These are phyloP conservation scores for Metarhizium album DNA, from an alignment of 2,329 filamentous ascomycete species.

Conservation along the genomic window DNA sequence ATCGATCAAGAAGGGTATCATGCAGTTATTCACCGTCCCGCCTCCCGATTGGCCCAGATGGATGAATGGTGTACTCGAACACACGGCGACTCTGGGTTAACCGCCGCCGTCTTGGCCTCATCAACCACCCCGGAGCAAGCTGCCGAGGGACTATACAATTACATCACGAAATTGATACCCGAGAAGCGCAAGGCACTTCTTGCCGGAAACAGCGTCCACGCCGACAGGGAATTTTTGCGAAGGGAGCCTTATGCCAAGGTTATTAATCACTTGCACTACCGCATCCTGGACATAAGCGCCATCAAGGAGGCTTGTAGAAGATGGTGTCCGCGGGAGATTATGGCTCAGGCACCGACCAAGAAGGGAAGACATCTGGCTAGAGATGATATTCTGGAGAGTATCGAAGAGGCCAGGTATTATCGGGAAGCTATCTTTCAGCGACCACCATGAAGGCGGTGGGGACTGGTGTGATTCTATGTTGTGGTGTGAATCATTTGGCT, in stretches of 20 bases:
- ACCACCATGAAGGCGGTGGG: conserved; percentile 11
- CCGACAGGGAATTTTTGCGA: conserved; percentile 72
- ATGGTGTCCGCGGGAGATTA: conserved; percentile 48
- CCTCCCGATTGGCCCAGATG: conserved; percentile 64
- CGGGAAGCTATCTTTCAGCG: conserved; percentile 54
- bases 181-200: conserved; percentile 57
- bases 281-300: conserved; percentile 82
- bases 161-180: conserved; percentile 65
- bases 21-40: conserved; percentile 62
- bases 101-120: conserved; percentile 62
- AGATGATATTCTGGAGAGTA: conserved; percentile 90
- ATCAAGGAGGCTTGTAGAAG: conserved; percentile 83
- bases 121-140: conserved; percentile 61
- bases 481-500: neutral
- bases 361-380: conserved; percentile 68
- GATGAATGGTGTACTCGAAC: conserved; percentile 80
- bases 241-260: conserved; percentile 64
- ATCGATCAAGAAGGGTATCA: conserved; percentile 73
- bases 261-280: conserved; percentile 71
- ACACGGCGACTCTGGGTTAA: conserved; percentile 74
- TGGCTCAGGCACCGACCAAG: conserved; percentile 59
- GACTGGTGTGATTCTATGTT: neutral
- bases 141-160: conserved; percentile 60
- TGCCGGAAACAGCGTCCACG: conserved; percentile 89
- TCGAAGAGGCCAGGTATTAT: conserved; percentile 82